Percentiles rank a stretch among this genome's conserved stretches.
These are phyloP conservation scores for Forsythia suspensa DNA, from an alignment of 257 asterid genomes.

Conservation along the genomic window DNA sequence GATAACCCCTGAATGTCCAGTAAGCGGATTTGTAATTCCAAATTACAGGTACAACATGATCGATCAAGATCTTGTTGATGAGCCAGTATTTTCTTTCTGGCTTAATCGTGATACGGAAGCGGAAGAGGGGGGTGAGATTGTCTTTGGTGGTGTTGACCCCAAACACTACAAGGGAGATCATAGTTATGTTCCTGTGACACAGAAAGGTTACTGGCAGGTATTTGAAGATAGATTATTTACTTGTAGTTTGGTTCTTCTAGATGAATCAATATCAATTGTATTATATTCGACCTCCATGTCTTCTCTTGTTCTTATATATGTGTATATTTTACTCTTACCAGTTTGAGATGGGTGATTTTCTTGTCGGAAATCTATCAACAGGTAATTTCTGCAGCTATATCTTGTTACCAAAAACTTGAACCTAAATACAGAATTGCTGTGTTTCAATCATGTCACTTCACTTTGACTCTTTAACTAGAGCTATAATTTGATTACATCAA, in stretches of 20 bases:
- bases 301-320: constrained; percentile 11
- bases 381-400: constrained; percentile 45
- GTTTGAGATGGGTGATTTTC: constrained; percentile 78
- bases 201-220: constrained; percentile 97
- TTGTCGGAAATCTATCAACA: constrained; percentile 71
- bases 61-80: constrained; percentile 73
- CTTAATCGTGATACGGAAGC: constrained; percentile 70
- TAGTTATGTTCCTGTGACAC: constrained; percentile 67
- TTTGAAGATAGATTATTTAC: constrained; percentile 1
- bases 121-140: constrained; percentile 80
- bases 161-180: constrained; percentile 73
- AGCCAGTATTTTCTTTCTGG: constrained; percentile 82
- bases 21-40: constrained; percentile 10
- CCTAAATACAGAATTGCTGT: background rate
- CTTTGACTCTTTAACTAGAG: background rate
- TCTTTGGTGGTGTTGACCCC: constrained; percentile 86
- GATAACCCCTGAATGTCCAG: background rate
- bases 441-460: background rate
- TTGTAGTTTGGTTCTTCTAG: background rate
- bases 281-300: background rate
- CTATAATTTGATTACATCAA: background rate
- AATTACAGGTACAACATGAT: constrained; percentile 78
- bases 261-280: background rate
- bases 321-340: constrained; percentile 27
- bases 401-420: background rate